Conservation (phyloP, 1,284 basidiomycete genomes). For the Moesziomyces sp. region DNA sequence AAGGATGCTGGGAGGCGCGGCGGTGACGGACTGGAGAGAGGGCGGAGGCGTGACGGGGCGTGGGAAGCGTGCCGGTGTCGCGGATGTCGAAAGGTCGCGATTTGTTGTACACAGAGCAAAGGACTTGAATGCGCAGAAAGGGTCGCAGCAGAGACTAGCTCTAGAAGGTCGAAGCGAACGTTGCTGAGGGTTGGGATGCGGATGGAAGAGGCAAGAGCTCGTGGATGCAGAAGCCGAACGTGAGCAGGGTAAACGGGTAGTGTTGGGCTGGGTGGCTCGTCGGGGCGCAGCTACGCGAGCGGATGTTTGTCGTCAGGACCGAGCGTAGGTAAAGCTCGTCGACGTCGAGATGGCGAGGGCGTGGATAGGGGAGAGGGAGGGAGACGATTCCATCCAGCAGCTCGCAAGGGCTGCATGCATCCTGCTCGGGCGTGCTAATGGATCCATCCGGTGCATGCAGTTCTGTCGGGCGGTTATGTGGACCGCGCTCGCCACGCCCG, state of each 20-base stretch:
- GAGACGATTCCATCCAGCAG: constrained; percentile 4
- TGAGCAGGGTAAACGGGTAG: not conserved
- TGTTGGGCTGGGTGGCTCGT: not conserved
- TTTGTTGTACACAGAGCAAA: not conserved
- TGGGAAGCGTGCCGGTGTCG: not conserved
- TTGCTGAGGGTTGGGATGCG: not conserved
- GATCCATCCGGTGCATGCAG: constrained; percentile 17
- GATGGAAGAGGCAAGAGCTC: not conserved
- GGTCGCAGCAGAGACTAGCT: not conserved
- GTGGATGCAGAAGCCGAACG: not conserved
- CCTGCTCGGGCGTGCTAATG: constrained; percentile 1
- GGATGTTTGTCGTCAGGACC: constrained; percentile 1
- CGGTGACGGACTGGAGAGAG: not conserved
- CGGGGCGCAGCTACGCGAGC: not conserved
- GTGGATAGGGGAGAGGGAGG: not conserved
- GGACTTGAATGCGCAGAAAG: not conserved
- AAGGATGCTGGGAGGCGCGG: not conserved
- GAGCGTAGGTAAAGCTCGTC: not conserved
- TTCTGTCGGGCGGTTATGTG: constrained; percentile 14
- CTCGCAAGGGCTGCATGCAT: not conserved
- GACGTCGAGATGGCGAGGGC: constrained; percentile 5
- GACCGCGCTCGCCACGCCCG: not conserved
- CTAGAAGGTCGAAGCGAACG: not conserved
- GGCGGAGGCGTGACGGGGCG: not conserved
- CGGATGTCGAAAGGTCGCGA: not conserved